Conservation (phyloP, 257 asterid genomes). For the Cinchona pubescens region DNA sequence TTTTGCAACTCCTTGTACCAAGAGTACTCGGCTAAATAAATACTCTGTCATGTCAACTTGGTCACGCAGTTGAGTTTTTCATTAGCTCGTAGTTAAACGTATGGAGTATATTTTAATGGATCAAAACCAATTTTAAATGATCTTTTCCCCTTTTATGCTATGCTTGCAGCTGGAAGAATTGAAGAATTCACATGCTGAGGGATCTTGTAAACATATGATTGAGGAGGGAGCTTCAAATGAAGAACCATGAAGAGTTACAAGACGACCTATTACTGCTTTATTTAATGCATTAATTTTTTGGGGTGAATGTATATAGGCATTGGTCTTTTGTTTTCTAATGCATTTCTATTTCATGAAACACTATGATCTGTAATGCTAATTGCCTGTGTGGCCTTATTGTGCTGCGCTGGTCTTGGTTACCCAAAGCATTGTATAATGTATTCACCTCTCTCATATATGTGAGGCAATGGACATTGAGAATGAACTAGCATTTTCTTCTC, state of each 20-base stretch:
- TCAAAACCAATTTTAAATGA: not conserved
- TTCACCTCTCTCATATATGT: too few relatives aligned
- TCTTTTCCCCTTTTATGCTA: constrained; percentile 1
- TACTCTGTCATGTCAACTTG: not conserved
- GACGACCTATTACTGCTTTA: not conserved
- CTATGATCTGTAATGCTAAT: not conserved
- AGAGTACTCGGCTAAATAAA: not conserved
- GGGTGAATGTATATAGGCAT: not conserved
- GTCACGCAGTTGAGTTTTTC: not conserved
- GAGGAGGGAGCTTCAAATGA: constrained; percentile 9
- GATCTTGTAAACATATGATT: constrained; percentile 31
- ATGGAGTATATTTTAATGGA: not conserved
- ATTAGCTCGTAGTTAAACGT: not conserved
- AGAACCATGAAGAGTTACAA: not conserved
- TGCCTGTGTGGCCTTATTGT: not conserved
- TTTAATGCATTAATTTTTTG: not conserved
- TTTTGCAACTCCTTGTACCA: not conserved
- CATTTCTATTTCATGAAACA: not conserved
- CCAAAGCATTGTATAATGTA: too few relatives aligned
- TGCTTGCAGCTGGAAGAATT: constrained; percentile 62
- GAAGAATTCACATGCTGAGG: constrained; percentile 38
- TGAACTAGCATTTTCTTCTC: too few relatives aligned
- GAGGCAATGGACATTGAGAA: too few relatives aligned
- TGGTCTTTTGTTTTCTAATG: not conserved
- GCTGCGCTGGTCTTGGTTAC: not conserved